Conservation (phyloP, 2,329 filamentous ascomycete genomes). For the Pseudophaeomoniella oleicola region DNA sequence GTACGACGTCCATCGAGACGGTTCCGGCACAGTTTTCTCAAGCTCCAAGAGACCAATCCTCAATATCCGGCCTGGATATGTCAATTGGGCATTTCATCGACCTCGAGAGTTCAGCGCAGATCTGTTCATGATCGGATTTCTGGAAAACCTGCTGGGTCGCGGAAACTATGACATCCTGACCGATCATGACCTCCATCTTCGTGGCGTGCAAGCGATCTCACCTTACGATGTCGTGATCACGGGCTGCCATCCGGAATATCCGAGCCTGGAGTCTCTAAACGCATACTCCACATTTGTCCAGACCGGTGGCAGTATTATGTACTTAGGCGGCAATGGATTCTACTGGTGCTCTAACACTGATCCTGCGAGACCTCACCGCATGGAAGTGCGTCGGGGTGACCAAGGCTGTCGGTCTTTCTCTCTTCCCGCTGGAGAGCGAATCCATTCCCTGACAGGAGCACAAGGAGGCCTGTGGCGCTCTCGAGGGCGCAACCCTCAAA, state of each 20-base stretch:
- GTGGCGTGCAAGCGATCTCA: slow-evolving; percentile 8
- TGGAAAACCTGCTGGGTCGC: slow-evolving; percentile 14
- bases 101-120: slow-evolving; percentile 23
- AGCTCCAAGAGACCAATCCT: slow-evolving; percentile 20
- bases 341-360: slow-evolving; percentile 16
- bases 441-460: slow-evolving; percentile 15
- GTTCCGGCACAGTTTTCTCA: slow-evolving; percentile 19
- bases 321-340: slow-evolving; percentile 24
- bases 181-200: slow-evolving; percentile 20
- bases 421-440: slow-evolving; percentile 16
- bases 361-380: slow-evolving; percentile 13
- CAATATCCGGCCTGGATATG: slow-evolving; percentile 21
- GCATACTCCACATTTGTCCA: slow-evolving; percentile 16
- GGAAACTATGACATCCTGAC: slow-evolving; percentile 21
- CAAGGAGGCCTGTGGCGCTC: slow-evolving; percentile 20
- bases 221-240: slow-evolving; percentile 15
- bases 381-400: slow-evolving; percentile 20
- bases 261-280: slow-evolving; percentile 13
- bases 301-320: slow-evolving; percentile 21
- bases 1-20: slow-evolving; percentile 25
- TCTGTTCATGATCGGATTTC: slow-evolving; percentile 19
- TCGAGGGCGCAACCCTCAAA: slow-evolving; percentile 16
- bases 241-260: slow-evolving; percentile 22
- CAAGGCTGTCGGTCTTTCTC: slow-evolving; percentile 17
- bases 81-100: slow-evolving; percentile 20